Conservation (phyloP, 2,329 filamentous ascomycete species). For the Dothistroma septosporum region DNA sequence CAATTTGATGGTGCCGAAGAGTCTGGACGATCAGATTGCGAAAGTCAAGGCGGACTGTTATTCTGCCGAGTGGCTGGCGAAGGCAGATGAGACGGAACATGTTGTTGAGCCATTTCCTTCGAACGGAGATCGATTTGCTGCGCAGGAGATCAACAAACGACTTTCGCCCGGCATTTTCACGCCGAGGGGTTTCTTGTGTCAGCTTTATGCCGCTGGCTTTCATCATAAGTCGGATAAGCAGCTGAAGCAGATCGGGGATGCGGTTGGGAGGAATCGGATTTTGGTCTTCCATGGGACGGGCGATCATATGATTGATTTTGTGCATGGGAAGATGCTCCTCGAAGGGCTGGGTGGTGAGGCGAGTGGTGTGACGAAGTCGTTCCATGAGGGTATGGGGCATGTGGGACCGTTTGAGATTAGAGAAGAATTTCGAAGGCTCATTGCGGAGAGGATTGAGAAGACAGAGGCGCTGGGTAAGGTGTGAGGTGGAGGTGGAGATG, state of each 20-base stretch:
- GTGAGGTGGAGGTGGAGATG: not conserved
- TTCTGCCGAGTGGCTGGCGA: constrained; percentile 56
- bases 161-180: constrained; percentile 58
- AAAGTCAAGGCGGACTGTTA: constrained; percentile 66
- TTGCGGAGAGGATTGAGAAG: constrained; percentile 57
- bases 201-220: constrained; percentile 74
- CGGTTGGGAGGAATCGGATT: constrained; percentile 69
- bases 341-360: constrained; percentile 59
- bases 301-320: constrained; percentile 73
- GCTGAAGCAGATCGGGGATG: constrained; percentile 61
- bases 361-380: constrained; percentile 50
- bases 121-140: constrained; percentile 78
- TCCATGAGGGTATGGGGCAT: constrained; percentile 71
- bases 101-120: constrained; percentile 57
- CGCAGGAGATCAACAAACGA: constrained; percentile 72
- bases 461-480: constrained; percentile 35
- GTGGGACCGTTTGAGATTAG: constrained; percentile 68
- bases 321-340: constrained; percentile 66
- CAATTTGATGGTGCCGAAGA: constrained; percentile 63
- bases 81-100: constrained; percentile 53
- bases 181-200: constrained; percentile 65
- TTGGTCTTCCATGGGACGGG: constrained; percentile 69
- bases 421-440: constrained; percentile 61
- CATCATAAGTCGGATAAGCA: constrained; percentile 70
- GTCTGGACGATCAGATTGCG: constrained; percentile 61